A percentile compares a stretch with the other conserved stretches of the same genome.
phyloP scores from a whole-genome alignment of 371 early-diverging fungal genomes.

The Entomophthora muscae region DNA sequence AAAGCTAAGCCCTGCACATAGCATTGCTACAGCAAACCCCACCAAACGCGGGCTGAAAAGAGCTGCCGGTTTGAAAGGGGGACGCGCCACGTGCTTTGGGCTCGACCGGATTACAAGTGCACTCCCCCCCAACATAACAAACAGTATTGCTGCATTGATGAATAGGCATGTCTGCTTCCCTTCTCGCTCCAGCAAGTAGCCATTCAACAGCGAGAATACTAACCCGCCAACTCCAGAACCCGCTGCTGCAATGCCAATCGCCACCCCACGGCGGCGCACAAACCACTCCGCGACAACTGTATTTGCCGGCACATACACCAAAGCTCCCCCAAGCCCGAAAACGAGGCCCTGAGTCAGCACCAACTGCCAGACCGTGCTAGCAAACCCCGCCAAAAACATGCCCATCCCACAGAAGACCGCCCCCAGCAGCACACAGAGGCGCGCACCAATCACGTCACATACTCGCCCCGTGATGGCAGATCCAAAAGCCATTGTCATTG shows the following conservation, averaged over 20 bases:
- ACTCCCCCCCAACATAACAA: constrained; percentile 12
- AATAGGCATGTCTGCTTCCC: constrained; percentile 17
- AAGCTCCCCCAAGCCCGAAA: constrained; percentile 39
- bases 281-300: constrained; percentile 51
- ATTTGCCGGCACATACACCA: constrained; percentile 28
- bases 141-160: constrained; percentile 10
- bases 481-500: constrained; percentile 4
- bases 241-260: constrained; percentile 50
- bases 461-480: constrained; percentile 2
- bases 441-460: constrained; percentile 1
- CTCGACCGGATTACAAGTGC: neutral
- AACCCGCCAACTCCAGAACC: constrained; percentile 69
- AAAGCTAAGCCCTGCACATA: constrained; percentile 17
- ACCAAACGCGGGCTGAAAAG: neutral
- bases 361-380: constrained; percentile 28
- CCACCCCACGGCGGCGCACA: constrained; percentile 37
- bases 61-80: neutral
- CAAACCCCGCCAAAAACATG: constrained; percentile 2
- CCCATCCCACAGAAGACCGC: neutral
- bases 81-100: neutral
- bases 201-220: constrained; percentile 16
- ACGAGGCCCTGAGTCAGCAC: constrained; percentile 48
- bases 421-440: neutral
- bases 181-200: constrained; percentile 13
- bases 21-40: neutral